A percentile compares a stretch with the other conserved stretches of the same genome.
Conservation (phyloP, 176 grass and related monocot species). For the Secale cereale region DNA sequence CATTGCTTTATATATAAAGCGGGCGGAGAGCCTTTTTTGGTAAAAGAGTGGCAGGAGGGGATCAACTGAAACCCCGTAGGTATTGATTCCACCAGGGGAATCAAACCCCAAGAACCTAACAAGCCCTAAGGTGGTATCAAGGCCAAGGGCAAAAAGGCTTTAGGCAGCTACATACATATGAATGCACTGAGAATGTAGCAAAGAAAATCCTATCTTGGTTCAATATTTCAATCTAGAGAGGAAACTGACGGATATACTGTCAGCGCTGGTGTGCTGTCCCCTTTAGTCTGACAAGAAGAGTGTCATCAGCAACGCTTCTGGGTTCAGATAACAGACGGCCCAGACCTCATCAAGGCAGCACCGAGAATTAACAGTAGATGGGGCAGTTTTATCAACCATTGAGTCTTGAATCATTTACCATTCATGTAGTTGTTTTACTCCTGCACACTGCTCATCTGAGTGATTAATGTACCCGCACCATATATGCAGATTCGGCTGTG, state of each 20-base stretch:
- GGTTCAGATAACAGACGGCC: background rate
- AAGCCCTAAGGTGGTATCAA: background rate
- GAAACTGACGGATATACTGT: background rate
- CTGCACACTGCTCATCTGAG: background rate
- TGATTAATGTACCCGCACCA: background rate
- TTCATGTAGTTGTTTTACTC: background rate
- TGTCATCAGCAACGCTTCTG: background rate
- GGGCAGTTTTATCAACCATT: too few relatives aligned
- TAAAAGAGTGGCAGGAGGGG: too few relatives aligned
- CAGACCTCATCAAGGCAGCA: too few relatives aligned
- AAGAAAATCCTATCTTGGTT: background rate
- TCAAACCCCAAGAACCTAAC: too few relatives aligned
- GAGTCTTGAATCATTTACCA: background rate
- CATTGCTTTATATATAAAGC: too few relatives aligned
- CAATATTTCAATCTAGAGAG: slow-evolving; percentile 7
- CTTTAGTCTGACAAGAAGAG: background rate
- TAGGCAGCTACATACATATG: background rate
- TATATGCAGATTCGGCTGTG: background rate
- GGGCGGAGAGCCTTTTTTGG: too few relatives aligned
- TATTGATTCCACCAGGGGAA: too few relatives aligned
- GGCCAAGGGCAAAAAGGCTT: background rate
- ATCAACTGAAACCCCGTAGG: too few relatives aligned
- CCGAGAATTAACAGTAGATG: too few relatives aligned
- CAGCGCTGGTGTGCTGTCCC: background rate
- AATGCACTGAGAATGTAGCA: background rate